Evolutionary conservation across 495 filamentous ascomycete species (phyloP), one percentile per base, ranked within the genome.

Genomic region (Xylaria scruposa): DNA sequence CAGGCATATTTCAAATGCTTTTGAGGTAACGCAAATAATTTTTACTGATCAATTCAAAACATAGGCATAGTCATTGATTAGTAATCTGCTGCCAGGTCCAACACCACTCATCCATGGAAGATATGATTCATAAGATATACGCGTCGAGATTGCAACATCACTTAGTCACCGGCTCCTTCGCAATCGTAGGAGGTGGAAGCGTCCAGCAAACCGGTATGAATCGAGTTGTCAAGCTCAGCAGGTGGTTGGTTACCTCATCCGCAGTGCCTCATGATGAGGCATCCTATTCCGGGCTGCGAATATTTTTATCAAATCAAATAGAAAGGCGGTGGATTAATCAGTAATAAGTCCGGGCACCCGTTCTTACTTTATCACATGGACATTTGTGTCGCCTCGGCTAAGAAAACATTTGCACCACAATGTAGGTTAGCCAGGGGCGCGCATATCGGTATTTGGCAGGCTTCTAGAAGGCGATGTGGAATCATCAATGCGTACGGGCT

Each of bases 391-490:
- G 8, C 56, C 7, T 21, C 17, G 24, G 31, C 54, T 19, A 33
- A 6, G 29, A 58, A 29, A 33, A 17, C 19, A 58, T 29, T 58
- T 58, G 29, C 15, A 19, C 36, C 3, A 59, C 29, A 21, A 59
- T 38, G 56, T 13, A 7, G 15, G 54, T 59, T 29, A n/a, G 29
- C 8, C 54, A 59, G 10, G 56, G 56, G 19, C 31, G 36, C 19
- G 36, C 19, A 59, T 59, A 31, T 59, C 56, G 56, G 56, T 21
- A 21, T 59, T 38, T 38, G 56, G 17, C 29, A 38, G 19, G 33
- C 33, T n/a, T 59, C 51, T n/a, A 15, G 31, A 38, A n/a, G 31
- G 36, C 38, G 56, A 63, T 63, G 38, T 63, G 40, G 61, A 64
- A 64, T 64, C 38, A 64, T 4, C 4, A n/a, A n/a, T n/a, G 29